These are phyloP conservation scores for Cyclostephanos tholiformis DNA, from an alignment of 108 stramenopile genomes.

Conservation along the genomic window DNA sequence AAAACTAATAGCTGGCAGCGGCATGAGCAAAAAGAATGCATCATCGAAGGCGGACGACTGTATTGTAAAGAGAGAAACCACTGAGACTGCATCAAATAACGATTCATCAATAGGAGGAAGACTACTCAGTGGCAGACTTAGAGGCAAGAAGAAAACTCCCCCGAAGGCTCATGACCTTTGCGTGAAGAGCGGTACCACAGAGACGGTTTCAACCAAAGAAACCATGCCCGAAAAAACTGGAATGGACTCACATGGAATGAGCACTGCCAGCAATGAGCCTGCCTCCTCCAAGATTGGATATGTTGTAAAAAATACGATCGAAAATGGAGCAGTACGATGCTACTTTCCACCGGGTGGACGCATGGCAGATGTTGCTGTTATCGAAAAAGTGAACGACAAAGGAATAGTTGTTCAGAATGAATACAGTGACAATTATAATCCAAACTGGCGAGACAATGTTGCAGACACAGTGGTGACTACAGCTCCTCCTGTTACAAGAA, in stretches of 20 bases:
- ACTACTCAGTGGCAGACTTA: neutral
- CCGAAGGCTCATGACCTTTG: neutral
- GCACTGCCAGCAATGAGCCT: neutral
- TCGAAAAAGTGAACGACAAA: neutral
- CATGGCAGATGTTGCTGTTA: neutral
- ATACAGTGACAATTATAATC: neutral
- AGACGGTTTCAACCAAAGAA: neutral
- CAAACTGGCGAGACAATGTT: slow-evolving; percentile 4
- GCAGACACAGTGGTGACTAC: slow-evolving; percentile 11
- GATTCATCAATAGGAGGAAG: slow-evolving; percentile 1
- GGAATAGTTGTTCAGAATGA: no score
- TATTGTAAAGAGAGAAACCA: neutral
- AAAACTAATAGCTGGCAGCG: no score
- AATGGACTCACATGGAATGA: neutral
- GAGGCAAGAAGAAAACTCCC: neutral
- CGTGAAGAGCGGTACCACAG: neutral
- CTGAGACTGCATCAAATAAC: no score
- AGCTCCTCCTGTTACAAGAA: neutral
- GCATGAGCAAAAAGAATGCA: no score
- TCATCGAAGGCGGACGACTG: no score
- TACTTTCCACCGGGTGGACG: slow-evolving; percentile 4
- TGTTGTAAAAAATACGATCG: neutral
- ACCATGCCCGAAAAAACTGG: neutral
- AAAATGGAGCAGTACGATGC: neutral
- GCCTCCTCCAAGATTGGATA: neutral